phyloP scores from a whole-genome alignment of 164 flowering plant species.

The Magnolia changhungtana region DNA sequence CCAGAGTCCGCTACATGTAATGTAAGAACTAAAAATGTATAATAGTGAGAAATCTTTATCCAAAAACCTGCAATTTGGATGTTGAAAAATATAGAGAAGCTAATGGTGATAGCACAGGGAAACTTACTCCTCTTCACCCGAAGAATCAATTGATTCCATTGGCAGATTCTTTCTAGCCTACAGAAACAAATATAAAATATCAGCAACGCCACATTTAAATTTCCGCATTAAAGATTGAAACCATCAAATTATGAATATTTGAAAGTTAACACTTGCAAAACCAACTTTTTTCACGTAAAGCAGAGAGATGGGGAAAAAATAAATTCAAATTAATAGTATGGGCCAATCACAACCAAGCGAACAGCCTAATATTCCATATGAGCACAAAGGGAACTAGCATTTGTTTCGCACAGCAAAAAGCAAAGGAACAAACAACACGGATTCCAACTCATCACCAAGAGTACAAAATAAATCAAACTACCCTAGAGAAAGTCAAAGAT shows the following conservation, averaged over 20 bases:
- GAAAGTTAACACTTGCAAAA: background rate
- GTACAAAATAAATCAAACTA: background rate
- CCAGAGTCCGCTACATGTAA: too few relatives aligned
- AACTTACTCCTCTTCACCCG: conserved; percentile 97
- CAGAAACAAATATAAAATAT: conserved; percentile 8
- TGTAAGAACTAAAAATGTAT: too few relatives aligned
- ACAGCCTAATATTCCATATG: too few relatives aligned
- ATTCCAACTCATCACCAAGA: background rate
- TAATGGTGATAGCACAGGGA: background rate
- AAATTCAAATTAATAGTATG: too few relatives aligned
- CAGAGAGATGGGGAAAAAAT: too few relatives aligned
- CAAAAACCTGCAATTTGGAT: background rate
- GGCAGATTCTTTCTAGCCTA: conserved; percentile 81
- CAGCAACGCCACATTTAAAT: background rate
- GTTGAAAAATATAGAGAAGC: background rate
- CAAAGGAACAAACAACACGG: too few relatives aligned
- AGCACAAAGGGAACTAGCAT: too few relatives aligned
- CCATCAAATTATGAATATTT: background rate
- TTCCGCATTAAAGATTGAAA: background rate
- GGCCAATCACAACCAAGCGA: too few relatives aligned
- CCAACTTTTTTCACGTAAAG: too few relatives aligned
- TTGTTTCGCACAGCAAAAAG: too few relatives aligned
- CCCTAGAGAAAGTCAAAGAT: too few relatives aligned
- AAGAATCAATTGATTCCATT: conserved; percentile 83
- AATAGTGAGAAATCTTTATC: too few relatives aligned